phyloP scores from a whole-genome alignment of 2,329 filamentous ascomycete genomes.

The Exophiala viscosa region DNA sequence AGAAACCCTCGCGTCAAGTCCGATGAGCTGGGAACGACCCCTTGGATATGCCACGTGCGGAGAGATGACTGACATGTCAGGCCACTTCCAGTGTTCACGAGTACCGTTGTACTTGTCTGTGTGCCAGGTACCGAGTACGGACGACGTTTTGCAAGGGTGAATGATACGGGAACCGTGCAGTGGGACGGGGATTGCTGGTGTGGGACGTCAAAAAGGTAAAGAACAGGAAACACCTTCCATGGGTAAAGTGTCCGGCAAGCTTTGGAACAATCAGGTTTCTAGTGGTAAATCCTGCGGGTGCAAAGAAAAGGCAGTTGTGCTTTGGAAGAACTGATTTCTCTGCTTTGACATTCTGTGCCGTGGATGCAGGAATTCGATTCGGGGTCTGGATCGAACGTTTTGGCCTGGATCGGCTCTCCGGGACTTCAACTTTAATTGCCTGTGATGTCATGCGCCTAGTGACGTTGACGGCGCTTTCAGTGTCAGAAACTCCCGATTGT shows the following conservation, averaged over 20 bases:
- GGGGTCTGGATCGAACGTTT: slow-evolving; percentile 8
- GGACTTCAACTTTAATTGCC: not conserved
- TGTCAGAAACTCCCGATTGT: too few species aligned
- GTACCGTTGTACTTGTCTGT: too few species aligned
- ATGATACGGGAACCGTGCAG: too few species aligned
- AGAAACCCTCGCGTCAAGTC: not conserved
- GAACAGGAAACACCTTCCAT: too few species aligned
- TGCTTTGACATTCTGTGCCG: not conserved
- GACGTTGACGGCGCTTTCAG: not conserved
- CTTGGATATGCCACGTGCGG: not conserved
- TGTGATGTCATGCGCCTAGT: slow-evolving; percentile 7
- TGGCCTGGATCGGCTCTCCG: slow-evolving; percentile 13
- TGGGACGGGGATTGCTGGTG: too few species aligned
- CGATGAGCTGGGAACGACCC: not conserved
- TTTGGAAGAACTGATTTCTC: not conserved
- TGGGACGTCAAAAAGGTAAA: too few species aligned
- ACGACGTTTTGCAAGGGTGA: too few species aligned
- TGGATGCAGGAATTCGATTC: not conserved
- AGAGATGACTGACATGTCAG: too few species aligned
- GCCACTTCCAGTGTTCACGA: too few species aligned
- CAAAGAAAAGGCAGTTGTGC: not conserved
- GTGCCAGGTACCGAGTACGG: too few species aligned
- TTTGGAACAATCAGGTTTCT: too few species aligned
- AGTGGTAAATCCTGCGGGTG: not conserved
- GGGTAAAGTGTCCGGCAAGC: too few species aligned